Evolutionary conservation across 768 basidiomycete genomes (phyloP).

Genomic region (Sarcodon sp.): DNA sequence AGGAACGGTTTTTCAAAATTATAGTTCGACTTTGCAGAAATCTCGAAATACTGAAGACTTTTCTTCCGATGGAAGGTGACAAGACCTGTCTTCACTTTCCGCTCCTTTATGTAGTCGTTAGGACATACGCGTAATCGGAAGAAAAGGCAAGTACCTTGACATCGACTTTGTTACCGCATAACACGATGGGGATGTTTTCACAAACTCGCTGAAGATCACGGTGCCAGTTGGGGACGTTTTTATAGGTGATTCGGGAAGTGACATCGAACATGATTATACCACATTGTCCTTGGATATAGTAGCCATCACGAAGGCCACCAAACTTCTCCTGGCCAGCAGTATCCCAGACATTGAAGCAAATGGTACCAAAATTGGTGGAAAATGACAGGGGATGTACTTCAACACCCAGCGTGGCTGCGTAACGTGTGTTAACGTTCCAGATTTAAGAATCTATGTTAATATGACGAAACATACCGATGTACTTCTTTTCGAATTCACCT

Average conservation of each 20-base stretch:
- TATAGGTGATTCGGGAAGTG: constrained; percentile 99
- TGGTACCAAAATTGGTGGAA: constrained; percentile 96
- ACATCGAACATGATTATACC: constrained; percentile 99
- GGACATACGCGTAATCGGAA: neutral
- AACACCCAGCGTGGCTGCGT: constrained; percentile 92
- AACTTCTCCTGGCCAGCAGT: constrained; percentile 99
- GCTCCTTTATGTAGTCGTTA: constrained; percentile 50
- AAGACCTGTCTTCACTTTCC: constrained; percentile 97
- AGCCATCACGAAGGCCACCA: constrained; percentile 94
- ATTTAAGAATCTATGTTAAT: neutral
- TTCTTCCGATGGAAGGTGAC: constrained; percentile 99
- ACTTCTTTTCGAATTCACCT: constrained; percentile 99
- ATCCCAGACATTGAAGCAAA: constrained; percentile 99
- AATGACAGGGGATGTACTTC: constrained; percentile 96
- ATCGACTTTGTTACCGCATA: constrained; percentile 99
- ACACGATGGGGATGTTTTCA: constrained; percentile 98
- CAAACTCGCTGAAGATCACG: constrained; percentile 99
- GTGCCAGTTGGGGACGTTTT: constrained; percentile 99
- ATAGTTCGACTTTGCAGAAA: constrained; percentile 99
- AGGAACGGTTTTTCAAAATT: constrained; percentile 99
- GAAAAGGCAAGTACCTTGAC: constrained; percentile 66
- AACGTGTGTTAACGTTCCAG: constrained; percentile 7
- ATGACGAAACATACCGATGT: constrained; percentile 60
- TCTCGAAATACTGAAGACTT: constrained; percentile 99
- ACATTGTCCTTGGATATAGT: constrained; percentile 96